Evolutionary conservation across 2,329 filamentous ascomycete genomes (phyloP), one percentile per base, ranked within the genome.

Genomic region (Lachnum nothofagi): DNA sequence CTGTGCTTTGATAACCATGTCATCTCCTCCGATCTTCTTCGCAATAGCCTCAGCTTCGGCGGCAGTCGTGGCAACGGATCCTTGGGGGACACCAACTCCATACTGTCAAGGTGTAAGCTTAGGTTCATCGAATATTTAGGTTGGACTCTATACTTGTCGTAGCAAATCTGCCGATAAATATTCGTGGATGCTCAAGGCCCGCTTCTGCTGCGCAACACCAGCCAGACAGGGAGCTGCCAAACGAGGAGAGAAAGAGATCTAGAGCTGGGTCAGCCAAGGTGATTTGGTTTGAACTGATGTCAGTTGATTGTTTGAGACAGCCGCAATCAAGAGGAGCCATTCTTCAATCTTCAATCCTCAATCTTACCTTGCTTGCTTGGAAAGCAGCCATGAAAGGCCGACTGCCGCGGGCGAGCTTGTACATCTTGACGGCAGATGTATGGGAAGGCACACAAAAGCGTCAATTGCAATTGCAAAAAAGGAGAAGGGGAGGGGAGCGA

Each of bases 1-100:
- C 78, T 98, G 93, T 55, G 93, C 93, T 82, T 98, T 98, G 81
- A 98, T 97, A 63, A 98, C 93, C 83, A 96, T 91, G 71, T 98
- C 93, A 68, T 95, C 91, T 64, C 80, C 86, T 77, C 89, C 87
- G 67, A 98, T 93, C 60, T 84, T 76, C 76, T 91, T 91, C 51
- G 93, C 93, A 65, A 97, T 81, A 63, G 82, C 77, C 80, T 96
- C 91, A 60, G 93, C 93, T 78, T 97, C 93, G 65, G 85, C 82
- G 41, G 86, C 81, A 55, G 76, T 85, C 70, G 82, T 83, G 62
- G 93, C 93, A 65, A 95, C 90, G 67, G 85, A 77, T 61, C 93
- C 93, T 70, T 90, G 86, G 63, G 93, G 93, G 38, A 96, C 88
- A 62, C 89, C 88, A 65, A 98, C 82, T 70, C 90, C 91, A 80